Base-by-base conservation (phyloP, 768 basidiomycete species). In the Rhodotorula diobovata region DNA sequence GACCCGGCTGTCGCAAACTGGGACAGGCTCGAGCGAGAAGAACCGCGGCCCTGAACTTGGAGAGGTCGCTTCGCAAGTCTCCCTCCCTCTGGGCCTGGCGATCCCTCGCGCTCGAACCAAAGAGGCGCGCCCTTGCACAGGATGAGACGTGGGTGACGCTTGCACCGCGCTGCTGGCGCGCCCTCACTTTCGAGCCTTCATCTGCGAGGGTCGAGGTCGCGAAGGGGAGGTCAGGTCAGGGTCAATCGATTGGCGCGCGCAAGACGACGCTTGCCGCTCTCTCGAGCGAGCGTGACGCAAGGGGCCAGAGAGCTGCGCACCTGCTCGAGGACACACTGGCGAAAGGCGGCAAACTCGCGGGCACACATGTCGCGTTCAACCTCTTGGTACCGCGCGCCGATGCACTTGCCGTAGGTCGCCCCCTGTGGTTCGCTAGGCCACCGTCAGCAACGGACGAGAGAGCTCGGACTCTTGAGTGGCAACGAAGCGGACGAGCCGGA, bases 371-470 rank as follows among this genome's bases (percentile, higher is more conserved):
- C 90, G 79, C 89, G 89, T 70, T 83, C 86, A 11, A 92, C 88
- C 71, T 98, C 95, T 39, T 86, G 86, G 80, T 96, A 95, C 9
- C 86, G 86, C 3, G 86, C 85, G 39, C 89, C 82, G 57, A 98
- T 87, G 81, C 95, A 99, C 82, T 89, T 89, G 34, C 92, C 95
- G 79, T 99, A 99, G 11, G 81, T 83, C 8, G 86, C 80, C 37
- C 93, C 93, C 78, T 93, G 85, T 14, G 34, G 53, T 46, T 18
- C 12, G 45, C 21, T 4, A 8, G 45, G 2, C 25, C 48, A 11
- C 48, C 6, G 25, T 11, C 25, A 50, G 23, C 46, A 48, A 23
- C 21, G 35, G 32, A 20, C 11, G 56, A 20, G 35, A 1, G 56
- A 23, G 41, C 56, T 15, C 46, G 25, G 41, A 43, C 41, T 56